Percentiles rank a stretch among this genome's conserved stretches.
Conservation (phyloP, 2,329 filamentous ascomycete species). For the Fusarium siculi region DNA sequence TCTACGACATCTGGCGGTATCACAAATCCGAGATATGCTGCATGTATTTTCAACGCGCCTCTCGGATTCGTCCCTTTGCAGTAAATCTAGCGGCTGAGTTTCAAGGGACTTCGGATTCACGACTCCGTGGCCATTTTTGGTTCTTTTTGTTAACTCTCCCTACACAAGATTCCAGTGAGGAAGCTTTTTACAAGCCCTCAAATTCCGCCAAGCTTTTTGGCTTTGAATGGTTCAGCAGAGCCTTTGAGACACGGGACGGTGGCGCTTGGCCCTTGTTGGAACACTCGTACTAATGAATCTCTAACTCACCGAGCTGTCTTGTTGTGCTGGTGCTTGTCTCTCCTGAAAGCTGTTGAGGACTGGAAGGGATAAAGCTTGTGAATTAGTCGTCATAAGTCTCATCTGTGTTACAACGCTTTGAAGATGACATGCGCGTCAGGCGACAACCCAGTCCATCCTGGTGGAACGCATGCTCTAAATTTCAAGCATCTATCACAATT, state of each 20-base stretch:
- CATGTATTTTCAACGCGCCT: constrained; percentile 31
- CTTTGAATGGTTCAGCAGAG: constrained; percentile 17
- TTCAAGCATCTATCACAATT: not conserved
- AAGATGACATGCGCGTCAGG: constrained; percentile 36
- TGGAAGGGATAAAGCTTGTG: constrained; percentile 10
- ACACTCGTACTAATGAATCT: constrained; percentile 11
- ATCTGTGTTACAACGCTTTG: constrained; percentile 13
- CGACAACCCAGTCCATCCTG: constrained; percentile 1
- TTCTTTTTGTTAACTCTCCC: not conserved
- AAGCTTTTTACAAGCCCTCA: constrained; percentile 10
- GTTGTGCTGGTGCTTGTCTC: constrained; percentile 20
- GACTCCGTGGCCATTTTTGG: constrained; percentile 22
- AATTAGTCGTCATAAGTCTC: constrained; percentile 28
- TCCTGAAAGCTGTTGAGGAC: constrained; percentile 26
- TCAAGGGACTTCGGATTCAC: constrained; percentile 30
- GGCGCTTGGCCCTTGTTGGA: constrained; percentile 33
- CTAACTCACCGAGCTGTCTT: constrained; percentile 42
- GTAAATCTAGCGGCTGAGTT: constrained; percentile 18
- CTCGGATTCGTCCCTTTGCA: constrained; percentile 30
- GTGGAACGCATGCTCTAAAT: constrained; percentile 6
- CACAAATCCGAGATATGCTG: constrained; percentile 23
- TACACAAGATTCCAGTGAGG: constrained; percentile 8
- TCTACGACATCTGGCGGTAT: constrained; percentile 27
- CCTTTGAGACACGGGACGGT: constrained; percentile 30
- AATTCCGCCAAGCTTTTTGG: constrained; percentile 28